Percentiles rank a stretch among this genome's conserved stretches.
phyloP scores from a whole-genome alignment of 257 asterid genomes.

The Solanum pinnatisectum region DNA sequence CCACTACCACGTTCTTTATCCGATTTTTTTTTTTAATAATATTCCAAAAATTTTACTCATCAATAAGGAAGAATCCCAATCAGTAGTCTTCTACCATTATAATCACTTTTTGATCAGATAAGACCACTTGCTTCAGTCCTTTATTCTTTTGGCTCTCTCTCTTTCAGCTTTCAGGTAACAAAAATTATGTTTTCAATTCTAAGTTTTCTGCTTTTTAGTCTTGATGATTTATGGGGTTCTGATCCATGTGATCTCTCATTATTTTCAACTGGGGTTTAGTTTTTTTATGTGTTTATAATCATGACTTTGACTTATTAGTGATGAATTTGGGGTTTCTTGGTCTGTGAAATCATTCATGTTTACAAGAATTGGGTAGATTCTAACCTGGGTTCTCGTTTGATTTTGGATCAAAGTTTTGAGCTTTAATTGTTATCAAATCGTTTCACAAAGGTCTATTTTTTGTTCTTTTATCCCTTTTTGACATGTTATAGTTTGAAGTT shows the following conservation, averaged over 20 bases:
- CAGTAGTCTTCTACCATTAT: conserved; percentile 9
- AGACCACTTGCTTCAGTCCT: conserved; percentile 11
- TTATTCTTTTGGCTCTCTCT: conserved; percentile 8
- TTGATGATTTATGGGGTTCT: background rate
- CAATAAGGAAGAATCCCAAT: conserved; percentile 21
- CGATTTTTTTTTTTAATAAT: background rate
- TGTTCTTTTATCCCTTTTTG: background rate
- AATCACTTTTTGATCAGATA: conserved; percentile 17
- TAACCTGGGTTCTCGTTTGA: conserved; percentile 3
- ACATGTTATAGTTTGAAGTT: background rate
- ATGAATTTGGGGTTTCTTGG: conserved; percentile 9
- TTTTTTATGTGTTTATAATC: conserved; percentile 9
- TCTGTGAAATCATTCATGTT: conserved; percentile 4
- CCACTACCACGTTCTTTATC: conserved; percentile 29
- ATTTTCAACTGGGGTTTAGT: conserved; percentile 8
- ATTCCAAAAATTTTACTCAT: conserved; percentile 2
- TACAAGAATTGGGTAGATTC: conserved; percentile 6
- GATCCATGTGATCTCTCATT: conserved; percentile 11
- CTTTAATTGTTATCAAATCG: conserved; percentile 20
- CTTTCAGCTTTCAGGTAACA: conserved; percentile 13
- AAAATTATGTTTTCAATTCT: background rate
- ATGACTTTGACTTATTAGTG: conserved; percentile 18
- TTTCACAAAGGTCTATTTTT: background rate
- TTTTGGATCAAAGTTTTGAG: conserved; percentile 14
- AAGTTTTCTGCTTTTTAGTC: background rate